A percentile compares a stretch with the other conserved stretches of the same genome.
Evolutionary conservation across 2,329 filamentous ascomycete species (phyloP).

Genomic region (Aspergillus fumigatiaffinis): DNA sequence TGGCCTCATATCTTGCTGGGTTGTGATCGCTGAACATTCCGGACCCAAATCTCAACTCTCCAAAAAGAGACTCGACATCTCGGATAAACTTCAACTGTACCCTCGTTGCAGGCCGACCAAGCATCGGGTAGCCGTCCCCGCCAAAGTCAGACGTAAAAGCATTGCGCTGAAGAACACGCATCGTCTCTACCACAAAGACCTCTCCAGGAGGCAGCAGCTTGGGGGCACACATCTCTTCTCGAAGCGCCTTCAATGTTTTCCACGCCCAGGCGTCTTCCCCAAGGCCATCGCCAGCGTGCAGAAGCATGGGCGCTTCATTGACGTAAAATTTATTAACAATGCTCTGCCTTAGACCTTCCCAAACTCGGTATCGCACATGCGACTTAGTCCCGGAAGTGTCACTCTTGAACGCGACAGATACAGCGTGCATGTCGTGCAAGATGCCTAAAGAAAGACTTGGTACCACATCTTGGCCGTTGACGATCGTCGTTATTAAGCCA

Average conservation of each 20-base stretch:
- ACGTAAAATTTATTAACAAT: conserved; percentile 61
- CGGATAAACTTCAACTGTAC: conserved; percentile 67
- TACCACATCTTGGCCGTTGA: conserved; percentile 70
- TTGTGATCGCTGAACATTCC: conserved; percentile 75
- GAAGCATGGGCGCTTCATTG: conserved; percentile 40
- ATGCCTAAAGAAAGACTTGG: conserved; percentile 70
- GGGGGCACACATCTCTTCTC: conserved; percentile 63
- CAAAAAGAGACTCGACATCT: conserved; percentile 67
- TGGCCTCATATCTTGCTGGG: conserved; percentile 68
- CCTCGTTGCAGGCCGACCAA: conserved; percentile 64
- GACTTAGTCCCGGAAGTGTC: conserved; percentile 65
- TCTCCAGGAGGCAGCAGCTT: conserved; percentile 74
- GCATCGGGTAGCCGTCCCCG: conserved; percentile 41
- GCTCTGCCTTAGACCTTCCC: conserved; percentile 60
- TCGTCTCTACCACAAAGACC: conserved; percentile 68
- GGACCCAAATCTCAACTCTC: conserved; percentile 66
- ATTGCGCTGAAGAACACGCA: conserved; percentile 63
- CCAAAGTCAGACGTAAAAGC: conserved; percentile 51
- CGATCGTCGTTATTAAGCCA: conserved; percentile 69
- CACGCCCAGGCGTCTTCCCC: conserved; percentile 68
- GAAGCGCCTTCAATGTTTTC: conserved; percentile 61
- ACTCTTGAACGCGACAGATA: conserved; percentile 68
- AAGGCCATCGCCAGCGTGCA: conserved; percentile 46
- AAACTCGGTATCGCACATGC: conserved; percentile 63
- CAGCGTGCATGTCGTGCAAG: conserved; percentile 69